Base-by-base conservation (phyloP, 805 yeast species). In the Candida chilensis region DNA sequence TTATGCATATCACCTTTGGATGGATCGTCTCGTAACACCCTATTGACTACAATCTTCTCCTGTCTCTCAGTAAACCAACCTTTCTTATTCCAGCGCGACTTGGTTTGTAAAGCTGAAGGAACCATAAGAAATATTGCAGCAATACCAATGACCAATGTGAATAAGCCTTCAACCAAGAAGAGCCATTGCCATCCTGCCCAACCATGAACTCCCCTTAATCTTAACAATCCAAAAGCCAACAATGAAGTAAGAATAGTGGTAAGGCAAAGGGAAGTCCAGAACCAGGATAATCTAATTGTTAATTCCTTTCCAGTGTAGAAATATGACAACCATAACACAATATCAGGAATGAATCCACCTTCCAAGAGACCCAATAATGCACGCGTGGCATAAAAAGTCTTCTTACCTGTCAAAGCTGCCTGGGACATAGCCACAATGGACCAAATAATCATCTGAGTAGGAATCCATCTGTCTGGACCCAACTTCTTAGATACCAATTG, bases 301-400 rank as follows among this genome's bases (percentile, higher is more conserved):
- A 79, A 56, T 48, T 80, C 86, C 17, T 58, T 48, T 18, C 68
- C 45, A 7, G 74, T 78, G 53, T 71, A 80, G 51, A 78, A 79
- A 49, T 77, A 79, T 2, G 79, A 68, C 48, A 79, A 54, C 74
- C 79, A 79, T 28, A 78, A 52, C 32, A 71, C 64, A 20, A 70
- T 52, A 40, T 78, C 85, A 20, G 81, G 78, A 32, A 80, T 77
- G 35, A 77, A 77, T 0, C 86, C 85, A 33, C 85, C 85, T 47
- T 78, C 78, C n/a, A 71, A 47, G 3, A 66, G 42, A 2, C 80
- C 85, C 26, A 75, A 43, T 4, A 74, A 53, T 0, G 68, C 67
- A 36, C 83, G 55, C 4, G 74, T 61, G 8, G 55, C 57, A 33
- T 51, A 58, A 37, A 72, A 76, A 0, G 71, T 61, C 1, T 58